Evolutionary conservation across 768 basidiomycete genomes (phyloP), one percentile per base, ranked within the genome.

Genomic region (Pisolithus orientalis): DNA sequence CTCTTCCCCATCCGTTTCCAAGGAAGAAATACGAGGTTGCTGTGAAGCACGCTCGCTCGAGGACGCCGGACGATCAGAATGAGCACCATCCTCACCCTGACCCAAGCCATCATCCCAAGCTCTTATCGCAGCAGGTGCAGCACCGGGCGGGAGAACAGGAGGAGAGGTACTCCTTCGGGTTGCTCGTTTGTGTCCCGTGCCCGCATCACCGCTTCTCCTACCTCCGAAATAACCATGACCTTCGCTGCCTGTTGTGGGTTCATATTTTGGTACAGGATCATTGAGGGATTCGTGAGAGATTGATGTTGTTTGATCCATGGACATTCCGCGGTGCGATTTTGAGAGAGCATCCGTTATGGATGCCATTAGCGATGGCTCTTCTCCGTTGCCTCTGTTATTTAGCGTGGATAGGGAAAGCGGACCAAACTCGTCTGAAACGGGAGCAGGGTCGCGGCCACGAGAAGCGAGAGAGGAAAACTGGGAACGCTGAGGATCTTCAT

Each of bases 381-480:
- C 65, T 8, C 60, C 64, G 1, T 54, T 59, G 37, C 32, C 51
- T 39, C 42, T 39, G 6, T 10, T 57, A 21, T 42, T 54, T 14
- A 25, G 28, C 24, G n/a, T 17, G 6, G 61, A 34, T 16, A 45
- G 5, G 2, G 62, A 40, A 11, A 55, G 32, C 4, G 61, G 54
- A 21, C 29, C 47, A 11, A 40, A 16, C 4, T 51, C 39, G 24
- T 51, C 53, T 17, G 45, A n/a, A 2, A 43, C 50, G 0, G 70
- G 61, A 8, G 66, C 45, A 0, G 58, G 60, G 28, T 72, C 74
- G 31, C 68, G 69, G 59, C 51, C 66, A 64, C 53, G 79, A 75
- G 16, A 75, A 0, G 85, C 86, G 67, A 87, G 80, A 1, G 87
- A 89, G 25, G 83, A 82, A 59, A 86, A 88, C 14, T 81, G 75